phyloP scores from a whole-genome alignment of 1,284 basidiomycete species.

The Malassezia yamatoensis region DNA sequence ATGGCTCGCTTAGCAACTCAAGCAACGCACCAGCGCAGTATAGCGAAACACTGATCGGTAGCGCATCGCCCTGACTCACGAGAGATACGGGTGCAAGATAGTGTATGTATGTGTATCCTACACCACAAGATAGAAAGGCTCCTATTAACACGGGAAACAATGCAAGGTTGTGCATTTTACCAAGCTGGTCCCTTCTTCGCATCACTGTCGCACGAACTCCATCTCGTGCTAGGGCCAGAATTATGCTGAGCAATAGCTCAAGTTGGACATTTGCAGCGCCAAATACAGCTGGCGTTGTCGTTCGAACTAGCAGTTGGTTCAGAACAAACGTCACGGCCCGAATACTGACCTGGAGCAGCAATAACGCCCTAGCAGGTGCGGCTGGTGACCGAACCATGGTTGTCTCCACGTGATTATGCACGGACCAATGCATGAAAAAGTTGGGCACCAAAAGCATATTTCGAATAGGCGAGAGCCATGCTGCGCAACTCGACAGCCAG shows the following conservation, averaged over 20 bases:
- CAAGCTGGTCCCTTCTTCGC: conserved; percentile 10
- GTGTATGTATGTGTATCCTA: conserved; percentile 15
- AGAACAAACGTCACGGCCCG: conserved; percentile 74
- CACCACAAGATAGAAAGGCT: conserved; percentile 21
- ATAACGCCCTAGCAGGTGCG: conserved; percentile 64
- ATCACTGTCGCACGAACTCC: conserved; percentile 54
- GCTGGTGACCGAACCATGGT: background rate
- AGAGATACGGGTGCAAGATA: conserved; percentile 26
- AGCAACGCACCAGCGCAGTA: conserved; percentile 34
- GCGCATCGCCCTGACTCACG: conserved; percentile 18
- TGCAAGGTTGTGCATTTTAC: conserved; percentile 31
- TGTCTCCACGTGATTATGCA: conserved; percentile 1
- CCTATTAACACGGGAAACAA: conserved; percentile 33
- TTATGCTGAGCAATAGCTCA: conserved; percentile 73
- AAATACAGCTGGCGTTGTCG: conserved; percentile 74
- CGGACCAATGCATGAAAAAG: conserved; percentile 4
- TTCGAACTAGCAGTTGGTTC: conserved; percentile 74
- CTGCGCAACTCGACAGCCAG: conserved; percentile 8
- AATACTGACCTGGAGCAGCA: conserved; percentile 74
- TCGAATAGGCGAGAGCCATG: conserved; percentile 2
- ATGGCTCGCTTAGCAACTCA: conserved; percentile 37
- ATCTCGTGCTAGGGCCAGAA: conserved; percentile 82
- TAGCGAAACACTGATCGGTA: conserved; percentile 23
- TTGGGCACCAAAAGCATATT: conserved; percentile 6
- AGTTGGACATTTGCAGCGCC: conserved; percentile 77